A percentile compares a stretch with the other conserved stretches of the same genome.
phyloP scores from a whole-genome alignment of 2,329 filamentous ascomycete genomes.

The Colletotrichum chrysophilum region DNA sequence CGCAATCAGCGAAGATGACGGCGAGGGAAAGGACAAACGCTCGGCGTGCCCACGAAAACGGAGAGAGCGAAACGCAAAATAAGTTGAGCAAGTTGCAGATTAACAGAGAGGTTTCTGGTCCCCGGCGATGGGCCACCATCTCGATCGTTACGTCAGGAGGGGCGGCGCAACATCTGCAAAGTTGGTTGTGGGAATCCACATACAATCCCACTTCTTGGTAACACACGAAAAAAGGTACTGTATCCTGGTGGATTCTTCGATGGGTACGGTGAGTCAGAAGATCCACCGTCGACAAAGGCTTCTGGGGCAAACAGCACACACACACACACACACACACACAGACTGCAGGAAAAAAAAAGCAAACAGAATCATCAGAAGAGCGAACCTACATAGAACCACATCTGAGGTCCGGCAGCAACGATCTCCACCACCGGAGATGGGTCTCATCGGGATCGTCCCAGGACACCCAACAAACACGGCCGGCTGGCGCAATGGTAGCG shows the following conservation, averaged over 20 bases:
- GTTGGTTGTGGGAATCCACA: not conserved
- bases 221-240: not conserved
- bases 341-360: not conserved
- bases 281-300: not conserved
- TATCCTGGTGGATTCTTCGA: not conserved
- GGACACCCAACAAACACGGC: not conserved
- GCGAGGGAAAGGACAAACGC: not conserved
- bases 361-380: not conserved
- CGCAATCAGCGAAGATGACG: not conserved
- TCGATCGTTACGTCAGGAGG: not conserved
- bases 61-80: not conserved
- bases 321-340: not conserved
- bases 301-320: not conserved
- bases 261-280: slow-evolving; percentile 6
- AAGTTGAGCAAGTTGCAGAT: not conserved
- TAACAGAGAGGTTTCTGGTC: not conserved
- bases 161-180: not conserved
- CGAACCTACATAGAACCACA: not conserved
- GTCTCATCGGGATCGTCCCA: not conserved
- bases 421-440: not conserved
- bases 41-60: not conserved
- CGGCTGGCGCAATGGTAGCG: slow-evolving; percentile 22
- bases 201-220: not conserved
- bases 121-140: not conserved
- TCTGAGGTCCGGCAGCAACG: not conserved